phyloP scores from a whole-genome alignment of 2,329 filamentous ascomycete genomes.

The Clonostachys solani region DNA sequence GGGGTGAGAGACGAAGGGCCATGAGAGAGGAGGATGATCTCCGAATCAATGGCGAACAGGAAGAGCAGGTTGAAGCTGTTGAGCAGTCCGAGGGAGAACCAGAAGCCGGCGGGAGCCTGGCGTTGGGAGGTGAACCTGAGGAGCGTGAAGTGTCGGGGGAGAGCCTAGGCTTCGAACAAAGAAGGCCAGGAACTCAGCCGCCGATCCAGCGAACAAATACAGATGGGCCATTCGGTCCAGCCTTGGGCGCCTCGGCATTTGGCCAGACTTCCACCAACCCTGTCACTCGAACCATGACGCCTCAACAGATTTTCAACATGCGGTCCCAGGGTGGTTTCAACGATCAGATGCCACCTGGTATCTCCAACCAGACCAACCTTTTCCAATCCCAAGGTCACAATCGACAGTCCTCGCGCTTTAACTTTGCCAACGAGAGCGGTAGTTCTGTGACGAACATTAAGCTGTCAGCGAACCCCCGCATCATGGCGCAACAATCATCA shows the following conservation, averaged over 20 bases:
- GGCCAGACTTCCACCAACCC: slow-evolving; percentile 44
- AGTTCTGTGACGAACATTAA: slow-evolving; percentile 55
- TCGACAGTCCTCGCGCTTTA: slow-evolving; percentile 82
- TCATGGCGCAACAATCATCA: slow-evolving; percentile 81
- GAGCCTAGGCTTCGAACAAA: slow-evolving; percentile 47
- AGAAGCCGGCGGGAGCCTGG: slow-evolving; percentile 78
- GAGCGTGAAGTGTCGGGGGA: slow-evolving; percentile 60
- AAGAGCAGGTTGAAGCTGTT: slow-evolving; percentile 37
- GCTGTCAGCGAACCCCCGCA: slow-evolving; percentile 70
- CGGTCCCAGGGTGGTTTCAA: slow-evolving; percentile 57
- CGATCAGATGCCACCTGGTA: slow-evolving; percentile 56
- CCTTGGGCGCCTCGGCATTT: slow-evolving; percentile 41
- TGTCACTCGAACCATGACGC: slow-evolving; percentile 68
- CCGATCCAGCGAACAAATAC: slow-evolving; percentile 65
- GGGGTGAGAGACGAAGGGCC: slow-evolving; percentile 75
- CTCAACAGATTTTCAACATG: slow-evolving; percentile 71
- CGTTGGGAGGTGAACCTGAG: slow-evolving; percentile 89
- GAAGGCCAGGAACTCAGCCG: slow-evolving; percentile 67
- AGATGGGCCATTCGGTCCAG: slow-evolving; percentile 51
- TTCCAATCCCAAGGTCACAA: slow-evolving; percentile 66
- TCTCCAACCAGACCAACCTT: slow-evolving; percentile 38
- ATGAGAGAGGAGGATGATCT: slow-evolving; percentile 70
- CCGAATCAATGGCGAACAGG: slow-evolving; percentile 39
- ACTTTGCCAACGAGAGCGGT: slow-evolving; percentile 74
- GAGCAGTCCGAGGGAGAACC: slow-evolving; percentile 66